Evolutionary conservation across 129 eudicot species (phyloP), one percentile per base, ranked within the genome.

Genomic region (Centella asiatica): DNA sequence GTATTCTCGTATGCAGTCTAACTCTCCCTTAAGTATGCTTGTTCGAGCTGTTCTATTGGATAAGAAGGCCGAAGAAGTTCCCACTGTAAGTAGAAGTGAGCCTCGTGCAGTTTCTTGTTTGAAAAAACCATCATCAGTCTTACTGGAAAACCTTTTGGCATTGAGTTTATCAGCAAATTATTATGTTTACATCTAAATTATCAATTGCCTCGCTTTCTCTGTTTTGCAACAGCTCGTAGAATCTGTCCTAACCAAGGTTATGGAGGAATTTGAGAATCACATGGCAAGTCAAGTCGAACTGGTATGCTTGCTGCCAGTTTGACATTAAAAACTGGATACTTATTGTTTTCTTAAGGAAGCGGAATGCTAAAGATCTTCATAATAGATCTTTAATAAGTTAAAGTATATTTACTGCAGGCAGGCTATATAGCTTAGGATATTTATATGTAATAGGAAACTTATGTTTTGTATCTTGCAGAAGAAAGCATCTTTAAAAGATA

Each of bases 21-120:
- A 57, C 72, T 87, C 95, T 42, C 88, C 99, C 48, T 76, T 93
- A 69, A 85, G 84, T 63, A 63, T 44, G 72, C 99, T 93, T 78
- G 85, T 93, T 26, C 96, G 84, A 40, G 76, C 92, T 18, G 76
- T 79, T 69, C 84, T 93, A 39, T 65, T 66, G 66, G 96, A 93
- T 66, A 93, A 85, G 83, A 93, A 85, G 81, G 89, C 92, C 5
- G 96, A 93, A 36, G 99, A 93, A 77, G 85, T 93, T 79, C 99
- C 96, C 51, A 79, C 62, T 74, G 99, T 93, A 82, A 74, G 96
- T 45, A 0, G 10, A 28, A 54, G 14, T 64, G 57, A 57, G 42
- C 18, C 26, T 17, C 10, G 40, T 65, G 22, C 15, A 23, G 23
- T 34, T 37, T 6, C 23, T 58, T 18, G 20, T 56, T 18, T 61